phyloP scores from a whole-genome alignment of 768 basidiomycete genomes.

The Rhizopogon vulgaris region DNA sequence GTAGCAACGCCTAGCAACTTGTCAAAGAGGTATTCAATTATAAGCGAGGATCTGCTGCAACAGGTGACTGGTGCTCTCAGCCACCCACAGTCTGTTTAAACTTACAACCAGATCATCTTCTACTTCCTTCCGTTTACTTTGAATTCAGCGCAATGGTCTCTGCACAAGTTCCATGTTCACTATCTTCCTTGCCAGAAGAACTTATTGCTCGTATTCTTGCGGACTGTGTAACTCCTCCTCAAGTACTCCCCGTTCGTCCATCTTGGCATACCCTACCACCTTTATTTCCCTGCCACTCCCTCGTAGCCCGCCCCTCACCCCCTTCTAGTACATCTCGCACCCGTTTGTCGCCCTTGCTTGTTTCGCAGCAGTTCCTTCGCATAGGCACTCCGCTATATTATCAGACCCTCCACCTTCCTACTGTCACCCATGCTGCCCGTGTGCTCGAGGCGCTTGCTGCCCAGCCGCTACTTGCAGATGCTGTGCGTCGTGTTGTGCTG shows the following conservation, averaged over 20 bases:
- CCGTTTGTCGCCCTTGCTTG: slow-evolving; percentile 40
- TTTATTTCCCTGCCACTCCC: slow-evolving; percentile 5
- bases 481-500: slow-evolving; percentile 38
- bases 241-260: slow-evolving; percentile 15
- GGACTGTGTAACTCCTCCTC: slow-evolving; percentile 20
- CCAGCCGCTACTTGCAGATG: slow-evolving; percentile 31
- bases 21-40: too few species aligned
- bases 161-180: slow-evolving; percentile 1
- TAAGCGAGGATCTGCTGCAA: too few species aligned
- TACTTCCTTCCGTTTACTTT: too few species aligned
- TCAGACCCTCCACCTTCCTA: slow-evolving; percentile 40
- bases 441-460: slow-evolving; percentile 32
- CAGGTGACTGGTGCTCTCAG: too few species aligned
- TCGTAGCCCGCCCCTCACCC: slow-evolving; percentile 2
- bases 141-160: background rate
- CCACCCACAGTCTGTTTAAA: too few species aligned
- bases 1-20: too few species aligned
- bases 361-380: slow-evolving; percentile 45
- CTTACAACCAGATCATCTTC: too few species aligned
- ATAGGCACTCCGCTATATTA: slow-evolving; percentile 56
- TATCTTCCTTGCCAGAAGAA: slow-evolving; percentile 34
- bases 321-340: slow-evolving; percentile 9
- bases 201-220: slow-evolving; percentile 42
- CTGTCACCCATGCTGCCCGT: slow-evolving; percentile 31
- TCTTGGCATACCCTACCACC: slow-evolving; percentile 17